These are phyloP conservation scores for Penicillium pulvis DNA, from an alignment of 495 filamentous ascomycete species.

Conservation along the genomic window DNA sequence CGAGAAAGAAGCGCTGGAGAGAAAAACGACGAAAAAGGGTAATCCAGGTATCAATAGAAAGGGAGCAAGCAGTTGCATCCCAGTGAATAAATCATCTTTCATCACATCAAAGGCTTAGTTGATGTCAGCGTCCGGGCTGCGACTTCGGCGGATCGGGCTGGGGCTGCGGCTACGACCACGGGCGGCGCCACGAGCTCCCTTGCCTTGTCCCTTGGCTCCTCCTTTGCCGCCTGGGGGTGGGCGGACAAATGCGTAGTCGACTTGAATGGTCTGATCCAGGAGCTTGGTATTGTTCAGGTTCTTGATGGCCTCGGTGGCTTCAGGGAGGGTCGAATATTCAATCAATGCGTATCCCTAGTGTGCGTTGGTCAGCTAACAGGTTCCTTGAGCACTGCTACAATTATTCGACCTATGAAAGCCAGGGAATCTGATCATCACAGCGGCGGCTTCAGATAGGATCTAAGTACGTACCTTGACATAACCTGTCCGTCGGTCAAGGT, in stretches of 20 bases:
- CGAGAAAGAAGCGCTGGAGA: conserved; percentile 10
- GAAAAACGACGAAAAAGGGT: conserved; percentile 4
- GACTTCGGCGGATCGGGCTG: conserved; percentile 47
- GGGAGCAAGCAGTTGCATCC: conserved; percentile 1
- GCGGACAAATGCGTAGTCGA: conserved; percentile 96
- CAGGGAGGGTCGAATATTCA: conserved; percentile 85
- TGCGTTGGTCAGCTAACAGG: conserved; percentile 14
- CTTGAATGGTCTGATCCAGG: conserved; percentile 86
- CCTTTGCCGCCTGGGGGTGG: conserved; percentile 74
- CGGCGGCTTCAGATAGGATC: neutral
- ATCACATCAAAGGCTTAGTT: conserved; percentile 27
- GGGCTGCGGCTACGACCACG: conserved; percentile 58
- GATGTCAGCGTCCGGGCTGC: conserved; percentile 54
- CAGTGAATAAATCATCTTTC: conserved; percentile 5
- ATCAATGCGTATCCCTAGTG: conserved; percentile 87
- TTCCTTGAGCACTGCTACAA: neutral
- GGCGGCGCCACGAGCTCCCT: conserved; percentile 46
- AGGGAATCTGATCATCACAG: neutral
- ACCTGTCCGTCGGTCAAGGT: conserved; percentile 90
- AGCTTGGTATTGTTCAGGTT: conserved; percentile 79
- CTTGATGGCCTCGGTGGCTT: conserved; percentile 84
- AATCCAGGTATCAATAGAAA: conserved; percentile 22
- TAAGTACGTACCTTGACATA: conserved; percentile 83
- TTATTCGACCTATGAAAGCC: no score
- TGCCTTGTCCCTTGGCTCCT: conserved; percentile 47